Base-by-base conservation (phyloP, 768 basidiomycete species). In the Russula sp. region DNA sequence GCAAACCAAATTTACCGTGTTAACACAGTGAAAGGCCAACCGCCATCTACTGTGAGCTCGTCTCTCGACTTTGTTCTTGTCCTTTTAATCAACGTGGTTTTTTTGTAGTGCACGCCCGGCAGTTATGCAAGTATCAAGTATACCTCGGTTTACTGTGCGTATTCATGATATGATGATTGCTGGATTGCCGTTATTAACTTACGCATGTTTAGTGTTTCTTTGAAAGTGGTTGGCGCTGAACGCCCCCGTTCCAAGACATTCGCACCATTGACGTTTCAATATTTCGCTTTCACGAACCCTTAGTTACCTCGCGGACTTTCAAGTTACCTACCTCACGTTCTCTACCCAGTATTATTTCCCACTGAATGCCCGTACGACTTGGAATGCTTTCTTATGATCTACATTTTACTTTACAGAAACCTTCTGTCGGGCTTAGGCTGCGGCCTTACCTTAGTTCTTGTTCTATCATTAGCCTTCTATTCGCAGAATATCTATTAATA, bases 141-240 rank as follows among this genome's bases (percentile, higher is more conserved):
- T 40, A 16, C 52, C 8, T 52, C 68, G 28, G 24, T 32, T 40
- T 69, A 69, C 36, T 57, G 68, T 69, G 51, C 40, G 68, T 59
- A n/a, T 38, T 1, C 7, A 28, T 49, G 32, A 26, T 32, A 5
- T n/a, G 22, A n/a, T 22, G 13, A 3, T n/a, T n/a, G 38, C 32
- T 18, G 32, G 11, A 2, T 13, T 22, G 20, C 22, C 1, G 48
- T 40, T 22, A 28, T 44, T 64, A 14, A 64, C 34, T 30, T 13
- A 13, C 11, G 10, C 2, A 36, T 36, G 13, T 36, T 13, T 36
- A 36, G 34, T 36, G 1, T 36, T 36, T 36, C 1, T 13, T 36
- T 36, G 34, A 36, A 11, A 10, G 34, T 36, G 34, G 34, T 36
- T 36, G 34, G 34, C 9, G 34, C 34, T 13, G 13, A 36, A 30